Percentiles rank a stretch among this genome's conserved stretches.
phyloP scores from a whole-genome alignment of 371 early-diverging fungal species.

The Haplosporangium sp. region DNA sequence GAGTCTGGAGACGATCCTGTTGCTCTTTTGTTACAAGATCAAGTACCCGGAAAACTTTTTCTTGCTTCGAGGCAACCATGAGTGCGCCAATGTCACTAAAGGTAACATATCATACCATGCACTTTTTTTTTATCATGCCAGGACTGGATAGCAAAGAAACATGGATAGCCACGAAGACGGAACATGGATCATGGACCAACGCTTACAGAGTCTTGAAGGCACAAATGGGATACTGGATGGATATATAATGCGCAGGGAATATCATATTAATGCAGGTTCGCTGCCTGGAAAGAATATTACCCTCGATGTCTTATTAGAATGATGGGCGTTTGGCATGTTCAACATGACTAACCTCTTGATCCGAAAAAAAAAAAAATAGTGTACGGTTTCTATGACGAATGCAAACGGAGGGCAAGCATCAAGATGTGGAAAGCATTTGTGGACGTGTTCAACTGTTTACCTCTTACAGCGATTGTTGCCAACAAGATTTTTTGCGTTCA shows the following conservation, averaged over 20 bases:
- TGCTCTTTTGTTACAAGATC: slow-evolving; percentile 97
- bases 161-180: too few species aligned
- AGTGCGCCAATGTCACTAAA: slow-evolving; percentile 96
- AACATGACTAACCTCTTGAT: neutral
- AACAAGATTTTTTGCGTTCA: slow-evolving; percentile 99
- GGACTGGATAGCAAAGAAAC: too few species aligned
- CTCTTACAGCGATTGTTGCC: slow-evolving; percentile 96
- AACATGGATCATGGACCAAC: too few species aligned
- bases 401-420: slow-evolving; percentile 94
- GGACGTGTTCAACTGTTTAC: slow-evolving; percentile 98
- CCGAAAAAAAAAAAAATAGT: slow-evolving; percentile 69
- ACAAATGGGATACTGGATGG: too few species aligned
- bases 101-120: too few species aligned
- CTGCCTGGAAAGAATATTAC: too few species aligned
- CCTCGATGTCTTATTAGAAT: too few species aligned
- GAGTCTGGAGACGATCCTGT: slow-evolving; percentile 93
- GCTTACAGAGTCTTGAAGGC: too few species aligned
- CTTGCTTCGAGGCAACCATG: slow-evolving; percentile 98
- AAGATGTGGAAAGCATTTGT: slow-evolving; percentile 99
- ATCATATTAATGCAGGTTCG: too few species aligned
- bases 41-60: slow-evolving; percentile 98
- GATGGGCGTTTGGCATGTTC: too few species aligned
- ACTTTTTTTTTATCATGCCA: too few species aligned
- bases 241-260: too few species aligned
- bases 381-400: slow-evolving; percentile 99